These are phyloP conservation scores for Pseudohalonectria lignicola DNA, from an alignment of 2,329 filamentous ascomycete species.

Conservation along the genomic window DNA sequence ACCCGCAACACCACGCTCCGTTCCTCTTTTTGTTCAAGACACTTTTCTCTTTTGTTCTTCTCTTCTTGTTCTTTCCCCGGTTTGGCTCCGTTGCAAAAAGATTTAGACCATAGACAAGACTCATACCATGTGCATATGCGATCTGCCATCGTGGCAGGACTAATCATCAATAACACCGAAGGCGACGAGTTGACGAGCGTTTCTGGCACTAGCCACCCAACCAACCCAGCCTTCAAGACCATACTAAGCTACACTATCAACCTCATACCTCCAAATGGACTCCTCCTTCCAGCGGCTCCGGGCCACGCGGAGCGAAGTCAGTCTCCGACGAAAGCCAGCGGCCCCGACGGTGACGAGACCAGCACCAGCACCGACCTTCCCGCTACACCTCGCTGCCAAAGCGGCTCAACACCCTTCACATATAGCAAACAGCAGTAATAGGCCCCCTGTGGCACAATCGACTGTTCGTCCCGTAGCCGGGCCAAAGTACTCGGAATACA, in stretches of 20 bases:
- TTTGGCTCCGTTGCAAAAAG: no score
- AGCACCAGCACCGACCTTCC: neutral
- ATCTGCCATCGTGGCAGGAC: neutral
- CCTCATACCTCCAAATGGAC: neutral
- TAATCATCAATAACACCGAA: no score
- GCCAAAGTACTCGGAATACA: conserved; percentile 1
- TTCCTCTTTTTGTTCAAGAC: no score
- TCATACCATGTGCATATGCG: neutral
- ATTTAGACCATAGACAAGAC: neutral
- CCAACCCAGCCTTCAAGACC: no score
- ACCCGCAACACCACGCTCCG: no score
- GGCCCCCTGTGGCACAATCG: neutral
- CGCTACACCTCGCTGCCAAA: neutral
- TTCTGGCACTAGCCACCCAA: no score
- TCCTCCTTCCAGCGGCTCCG: neutral
- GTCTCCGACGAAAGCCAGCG: neutral
- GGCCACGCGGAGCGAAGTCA: conserved; percentile 2
- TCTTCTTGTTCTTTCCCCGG: no score
- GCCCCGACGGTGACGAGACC: neutral
- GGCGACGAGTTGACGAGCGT: no score
- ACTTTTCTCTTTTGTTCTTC: no score
- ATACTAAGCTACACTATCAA: neutral
- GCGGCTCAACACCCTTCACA: neutral
- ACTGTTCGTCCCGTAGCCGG: neutral
- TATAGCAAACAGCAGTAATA: neutral